Evolutionary conservation across 2,329 filamentous ascomycete genomes (phyloP), one percentile per base, ranked within the genome.

Genomic region (Neophaeococcomyces mojaviensis): DNA sequence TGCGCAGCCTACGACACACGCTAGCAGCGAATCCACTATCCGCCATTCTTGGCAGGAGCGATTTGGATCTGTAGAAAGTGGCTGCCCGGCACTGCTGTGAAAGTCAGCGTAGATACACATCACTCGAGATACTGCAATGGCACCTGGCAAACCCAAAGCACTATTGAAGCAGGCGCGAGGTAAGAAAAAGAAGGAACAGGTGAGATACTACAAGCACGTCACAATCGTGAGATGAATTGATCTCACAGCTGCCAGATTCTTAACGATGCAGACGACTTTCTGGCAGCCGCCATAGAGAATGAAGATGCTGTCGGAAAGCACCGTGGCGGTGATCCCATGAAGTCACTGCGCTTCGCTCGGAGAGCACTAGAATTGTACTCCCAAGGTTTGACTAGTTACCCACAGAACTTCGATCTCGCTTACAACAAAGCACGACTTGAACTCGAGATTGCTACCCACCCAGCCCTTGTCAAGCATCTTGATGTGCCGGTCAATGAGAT

Each of bases 281-380:
- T 84, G 43, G 79, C 78, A 73, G 77, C 74, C 19, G 83, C 81
- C 9, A 82, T 86, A 44, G 76, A 81, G 26, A 73, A 79, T 49
- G 83, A 88, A 64, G 80, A 85, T 62, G 79, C 79, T 4, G 83
- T 81, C 5, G 81, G 83, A 51, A 88, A 88, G 72, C 86, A 82
- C 79, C 73, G 82, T 40, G 81, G 76, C 31, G 84, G 83, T 18
- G 83, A 88, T 60, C 74, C 79, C 16, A 76, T 71, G 39, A 87
- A 86, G 57, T 75, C 77, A 3, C 70, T 73, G 52, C 69, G 79
- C 38, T 73, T 73, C 56, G 72, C 72, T 58, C 71, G 79, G 52
- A 70, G 81, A 50, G 83, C 84, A 10, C 74, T 86, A 43, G 74
- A 83, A 42, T 71, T 73, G 36, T 88, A 87, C 58, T 74, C 79